Evolutionary conservation across 179 eudicot species (phyloP).

Genomic region (Kewa caespitosa): DNA sequence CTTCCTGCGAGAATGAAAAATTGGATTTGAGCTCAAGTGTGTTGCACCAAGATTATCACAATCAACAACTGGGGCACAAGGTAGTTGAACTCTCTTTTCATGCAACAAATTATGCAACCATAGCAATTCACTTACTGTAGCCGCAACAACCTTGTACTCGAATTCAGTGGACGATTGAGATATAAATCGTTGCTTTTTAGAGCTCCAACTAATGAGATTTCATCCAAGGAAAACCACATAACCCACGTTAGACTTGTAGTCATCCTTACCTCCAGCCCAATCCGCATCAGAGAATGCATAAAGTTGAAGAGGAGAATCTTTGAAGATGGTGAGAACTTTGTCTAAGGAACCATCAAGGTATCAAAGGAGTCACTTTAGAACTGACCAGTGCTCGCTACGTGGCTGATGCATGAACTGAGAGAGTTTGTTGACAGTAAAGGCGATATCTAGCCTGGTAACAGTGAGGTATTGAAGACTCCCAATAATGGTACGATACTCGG

Average conservation of each 20-base stretch:
- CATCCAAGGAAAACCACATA: neutral
- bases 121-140: neutral
- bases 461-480: neutral
- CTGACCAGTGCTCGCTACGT: neutral
- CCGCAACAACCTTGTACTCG: neutral
- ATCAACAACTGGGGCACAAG: neutral
- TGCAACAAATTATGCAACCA: neutral
- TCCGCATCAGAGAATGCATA: neutral
- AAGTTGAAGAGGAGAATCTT: neutral
- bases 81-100: neutral
- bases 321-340: neutral
- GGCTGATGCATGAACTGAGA: neutral
- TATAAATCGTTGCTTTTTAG: neutral
- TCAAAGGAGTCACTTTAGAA: neutral
- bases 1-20: conserved; percentile 10
- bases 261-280: neutral
- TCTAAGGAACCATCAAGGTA: neutral
- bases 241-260: neutral
- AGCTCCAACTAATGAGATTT: neutral
- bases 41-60: conserved; percentile 12
- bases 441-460: neutral
- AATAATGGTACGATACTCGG: neutral
- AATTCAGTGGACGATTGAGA: too few species aligned
- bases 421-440: neutral
- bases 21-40: neutral